Conservation (phyloP, 2,329 filamentous ascomycete genomes). For the Aspergillus hortae region DNA sequence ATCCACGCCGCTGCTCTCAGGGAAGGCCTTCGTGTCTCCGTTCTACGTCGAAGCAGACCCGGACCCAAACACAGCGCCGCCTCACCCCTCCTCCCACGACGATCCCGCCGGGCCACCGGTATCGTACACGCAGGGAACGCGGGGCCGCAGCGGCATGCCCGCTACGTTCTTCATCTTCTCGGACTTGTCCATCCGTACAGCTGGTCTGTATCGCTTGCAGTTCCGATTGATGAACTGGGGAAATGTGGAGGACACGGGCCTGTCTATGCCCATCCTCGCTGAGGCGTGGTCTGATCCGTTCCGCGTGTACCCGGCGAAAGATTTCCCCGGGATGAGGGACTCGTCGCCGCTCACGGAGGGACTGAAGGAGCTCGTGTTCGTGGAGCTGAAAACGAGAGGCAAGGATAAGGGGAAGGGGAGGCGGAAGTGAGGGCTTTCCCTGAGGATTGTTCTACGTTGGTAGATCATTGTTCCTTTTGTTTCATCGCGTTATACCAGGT, state of each 20-base stretch:
- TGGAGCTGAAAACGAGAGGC: conserved; percentile 39
- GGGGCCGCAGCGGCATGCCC: conserved; percentile 18
- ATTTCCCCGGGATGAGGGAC: conserved; percentile 43
- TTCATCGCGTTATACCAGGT: not conserved
- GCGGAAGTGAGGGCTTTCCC: conserved; percentile 10
- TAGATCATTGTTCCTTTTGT: not conserved
- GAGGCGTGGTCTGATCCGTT: conserved; percentile 41
- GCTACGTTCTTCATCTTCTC: conserved; percentile 48
- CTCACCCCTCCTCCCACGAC: conserved; percentile 29
- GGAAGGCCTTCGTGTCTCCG: conserved; percentile 40
- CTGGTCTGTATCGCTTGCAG: conserved; percentile 43
- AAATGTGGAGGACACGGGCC: conserved; percentile 30
- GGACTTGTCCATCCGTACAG: conserved; percentile 45
- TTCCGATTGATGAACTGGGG: conserved; percentile 46
- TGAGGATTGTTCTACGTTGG: not conserved
- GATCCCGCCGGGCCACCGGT: not conserved
- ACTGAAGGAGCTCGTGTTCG: conserved; percentile 39
- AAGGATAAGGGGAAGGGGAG: conserved; percentile 34
- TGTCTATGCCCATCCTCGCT: conserved; percentile 36
- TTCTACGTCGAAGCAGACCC: conserved; percentile 43
- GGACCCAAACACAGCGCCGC: conserved; percentile 40
- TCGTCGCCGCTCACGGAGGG: conserved; percentile 37
- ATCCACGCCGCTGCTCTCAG: conserved; percentile 32
- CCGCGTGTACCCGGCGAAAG: conserved; percentile 41
- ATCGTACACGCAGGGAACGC: not conserved